phyloP scores from a whole-genome alignment of 106 monocot species.

The Acorus calamus region DNA sequence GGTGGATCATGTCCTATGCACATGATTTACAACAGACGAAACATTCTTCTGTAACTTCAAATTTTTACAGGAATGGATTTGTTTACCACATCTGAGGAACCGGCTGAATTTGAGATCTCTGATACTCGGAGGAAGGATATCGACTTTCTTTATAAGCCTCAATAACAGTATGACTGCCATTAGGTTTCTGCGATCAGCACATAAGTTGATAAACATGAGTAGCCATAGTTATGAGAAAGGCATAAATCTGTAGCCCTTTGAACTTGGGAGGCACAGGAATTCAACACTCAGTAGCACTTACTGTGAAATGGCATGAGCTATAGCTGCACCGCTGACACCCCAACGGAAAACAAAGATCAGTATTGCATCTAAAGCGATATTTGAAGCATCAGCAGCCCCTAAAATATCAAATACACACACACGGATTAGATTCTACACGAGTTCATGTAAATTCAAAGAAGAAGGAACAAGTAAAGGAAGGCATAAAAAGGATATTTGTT shows the following conservation, averaged over 20 bases:
- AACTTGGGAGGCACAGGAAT: background rate
- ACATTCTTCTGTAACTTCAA: background rate
- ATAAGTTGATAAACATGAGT: slow-evolving; percentile 1
- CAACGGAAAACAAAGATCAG: slow-evolving; percentile 57
- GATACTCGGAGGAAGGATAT: slow-evolving; percentile 56
- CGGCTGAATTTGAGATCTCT: slow-evolving; percentile 56
- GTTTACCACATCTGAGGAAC: slow-evolving; percentile 39
- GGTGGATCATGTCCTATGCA: too few species aligned
- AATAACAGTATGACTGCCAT: slow-evolving; percentile 62
- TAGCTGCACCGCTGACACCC: slow-evolving; percentile 83
- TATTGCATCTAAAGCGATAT: slow-evolving; percentile 85
- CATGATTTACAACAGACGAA: too few species aligned
- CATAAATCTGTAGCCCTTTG: background rate
- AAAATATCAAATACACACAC: slow-evolving; percentile 2
- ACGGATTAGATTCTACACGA: too few species aligned
- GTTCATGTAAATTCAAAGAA: too few species aligned
- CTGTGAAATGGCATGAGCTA: slow-evolving; percentile 94
- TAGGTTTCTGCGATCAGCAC: slow-evolving; percentile 47
- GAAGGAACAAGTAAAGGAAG: too few species aligned
- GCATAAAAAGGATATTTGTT: too few species aligned
- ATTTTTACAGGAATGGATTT: background rate
- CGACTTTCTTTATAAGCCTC: slow-evolving; percentile 38
- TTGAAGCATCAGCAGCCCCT: slow-evolving; percentile 76
- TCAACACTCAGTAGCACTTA: slow-evolving; percentile 18
- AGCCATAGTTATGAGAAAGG: too few species aligned